Percentiles rank a stretch among this genome's conserved stretches.
Conservation (phyloP, 805 yeast genomes). For the Isabelozyma pseudorhagii region DNA sequence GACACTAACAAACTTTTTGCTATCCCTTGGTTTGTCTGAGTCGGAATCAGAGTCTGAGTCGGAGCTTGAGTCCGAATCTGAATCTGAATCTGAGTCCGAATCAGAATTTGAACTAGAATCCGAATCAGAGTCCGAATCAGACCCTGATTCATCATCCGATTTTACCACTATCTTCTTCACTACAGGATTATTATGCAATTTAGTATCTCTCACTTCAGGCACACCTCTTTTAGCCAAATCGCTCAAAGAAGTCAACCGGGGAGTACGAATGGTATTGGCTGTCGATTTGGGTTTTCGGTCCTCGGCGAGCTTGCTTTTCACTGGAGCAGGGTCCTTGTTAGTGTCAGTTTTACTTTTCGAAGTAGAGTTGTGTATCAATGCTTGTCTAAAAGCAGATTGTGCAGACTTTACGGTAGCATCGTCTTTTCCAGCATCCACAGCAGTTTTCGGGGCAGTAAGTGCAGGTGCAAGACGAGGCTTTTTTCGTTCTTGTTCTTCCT, state of each 20-base stretch:
- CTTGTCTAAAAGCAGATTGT: not conserved
- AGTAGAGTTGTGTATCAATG: not conserved
- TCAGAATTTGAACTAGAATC: constrained; percentile 1
- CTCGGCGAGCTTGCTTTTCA: not conserved
- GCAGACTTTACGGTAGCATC: not conserved
- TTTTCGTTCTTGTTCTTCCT: constrained; percentile 3
- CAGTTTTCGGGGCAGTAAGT: not conserved
- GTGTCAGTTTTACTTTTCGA: not conserved
- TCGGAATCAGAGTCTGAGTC: constrained; percentile 7
- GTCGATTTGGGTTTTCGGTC: not conserved
- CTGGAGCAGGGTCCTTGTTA: not conserved
- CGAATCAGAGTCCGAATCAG: constrained; percentile 1
- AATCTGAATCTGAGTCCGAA: not conserved
- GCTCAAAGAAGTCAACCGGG: constrained; percentile 49
- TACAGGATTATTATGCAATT: not conserved
- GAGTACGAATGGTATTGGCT: constrained; percentile 9
- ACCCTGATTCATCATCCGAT: not conserved
- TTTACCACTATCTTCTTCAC: not conserved
- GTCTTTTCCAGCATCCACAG: not conserved
- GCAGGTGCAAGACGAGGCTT: constrained; percentile 1
- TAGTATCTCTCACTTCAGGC: constrained; percentile 60
- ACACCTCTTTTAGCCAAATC: constrained; percentile 63
- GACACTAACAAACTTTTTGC: constrained; percentile 20
- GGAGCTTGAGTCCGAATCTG: constrained; percentile 6
- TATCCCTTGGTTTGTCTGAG: constrained; percentile 3